Conservation (phyloP, 352 stramenopile genomes). For the Phytophthora pseudosyringae region DNA sequence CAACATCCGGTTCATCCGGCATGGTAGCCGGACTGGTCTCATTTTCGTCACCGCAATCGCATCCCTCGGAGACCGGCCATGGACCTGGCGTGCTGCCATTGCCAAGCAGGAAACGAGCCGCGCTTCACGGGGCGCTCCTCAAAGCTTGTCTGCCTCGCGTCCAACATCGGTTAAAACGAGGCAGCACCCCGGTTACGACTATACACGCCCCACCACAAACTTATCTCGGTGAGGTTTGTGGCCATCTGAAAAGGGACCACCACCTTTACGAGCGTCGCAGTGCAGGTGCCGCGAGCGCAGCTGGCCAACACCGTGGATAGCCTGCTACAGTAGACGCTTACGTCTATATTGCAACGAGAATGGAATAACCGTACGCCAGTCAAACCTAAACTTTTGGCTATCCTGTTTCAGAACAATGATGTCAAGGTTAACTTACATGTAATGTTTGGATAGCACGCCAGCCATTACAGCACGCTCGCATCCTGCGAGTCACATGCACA, state of each 20-base stretch:
- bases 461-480: slow-evolving; percentile 11
- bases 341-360: neutral
- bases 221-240: slow-evolving; percentile 8
- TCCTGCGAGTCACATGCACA: neutral
- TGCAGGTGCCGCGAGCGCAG: neutral
- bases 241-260: too few species aligned
- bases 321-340: neutral
- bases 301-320: slow-evolving; percentile 1
- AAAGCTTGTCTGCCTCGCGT: slow-evolving; percentile 4
- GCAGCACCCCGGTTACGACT: slow-evolving; percentile 1
- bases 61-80: slow-evolving; percentile 10
- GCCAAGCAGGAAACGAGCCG: neutral
- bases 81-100: slow-evolving; percentile 15
- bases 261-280: neutral
- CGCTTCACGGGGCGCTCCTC: slow-evolving; percentile 6
- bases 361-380: neutral
- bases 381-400: neutral
- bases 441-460: slow-evolving; percentile 1
- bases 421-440: slow-evolving; percentile 2
- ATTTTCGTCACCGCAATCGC: slow-evolving; percentile 23
- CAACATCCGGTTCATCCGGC: slow-evolving; percentile 36
- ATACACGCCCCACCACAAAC: neutral
- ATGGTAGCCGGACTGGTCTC: slow-evolving; percentile 29
- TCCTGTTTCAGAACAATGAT: neutral
- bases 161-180: slow-evolving; percentile 17